These are phyloP conservation scores for Fusarium solani-melongenae DNA, from an alignment of 2,329 filamentous ascomycete species.

Conservation along the genomic window DNA sequence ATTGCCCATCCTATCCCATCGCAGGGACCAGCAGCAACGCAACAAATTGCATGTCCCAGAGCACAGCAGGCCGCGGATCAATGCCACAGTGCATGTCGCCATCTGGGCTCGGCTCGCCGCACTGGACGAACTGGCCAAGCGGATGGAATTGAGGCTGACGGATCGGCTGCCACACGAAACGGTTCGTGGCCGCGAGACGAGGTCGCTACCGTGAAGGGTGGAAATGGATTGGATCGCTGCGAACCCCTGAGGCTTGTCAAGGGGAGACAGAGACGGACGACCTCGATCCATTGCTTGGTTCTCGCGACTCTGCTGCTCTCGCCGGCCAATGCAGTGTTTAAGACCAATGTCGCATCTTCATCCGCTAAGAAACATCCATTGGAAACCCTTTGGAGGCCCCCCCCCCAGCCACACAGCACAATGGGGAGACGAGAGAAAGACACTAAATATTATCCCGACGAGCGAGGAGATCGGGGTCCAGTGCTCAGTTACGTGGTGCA, in stretches of 20 bases:
- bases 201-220: conserved; percentile 4
- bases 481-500: not conserved
- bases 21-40: not conserved
- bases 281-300: not conserved
- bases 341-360: conserved; percentile 34
- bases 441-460: conserved; percentile 17
- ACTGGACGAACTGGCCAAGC: conserved; percentile 18
- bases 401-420: not conserved
- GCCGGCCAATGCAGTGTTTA: conserved; percentile 30
- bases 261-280: conserved; percentile 2
- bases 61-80: not conserved
- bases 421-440: conserved; percentile 17
- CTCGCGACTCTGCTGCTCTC: not conserved
- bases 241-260: conserved; percentile 23
- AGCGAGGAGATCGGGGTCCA: not conserved
- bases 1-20: not conserved
- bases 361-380: conserved; percentile 20
- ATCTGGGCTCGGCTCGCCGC: conserved; percentile 4
- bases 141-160: conserved; percentile 36
- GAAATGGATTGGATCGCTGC: conserved; percentile 31
- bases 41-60: not conserved
- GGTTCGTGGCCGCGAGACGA: conserved; percentile 26
- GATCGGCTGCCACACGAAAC: conserved; percentile 38
- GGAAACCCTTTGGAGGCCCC: not conserved
- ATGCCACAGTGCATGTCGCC: conserved; percentile 8